Conservation (phyloP, 140 eudicot genomes). For the Oenanthe javanica region DNA sequence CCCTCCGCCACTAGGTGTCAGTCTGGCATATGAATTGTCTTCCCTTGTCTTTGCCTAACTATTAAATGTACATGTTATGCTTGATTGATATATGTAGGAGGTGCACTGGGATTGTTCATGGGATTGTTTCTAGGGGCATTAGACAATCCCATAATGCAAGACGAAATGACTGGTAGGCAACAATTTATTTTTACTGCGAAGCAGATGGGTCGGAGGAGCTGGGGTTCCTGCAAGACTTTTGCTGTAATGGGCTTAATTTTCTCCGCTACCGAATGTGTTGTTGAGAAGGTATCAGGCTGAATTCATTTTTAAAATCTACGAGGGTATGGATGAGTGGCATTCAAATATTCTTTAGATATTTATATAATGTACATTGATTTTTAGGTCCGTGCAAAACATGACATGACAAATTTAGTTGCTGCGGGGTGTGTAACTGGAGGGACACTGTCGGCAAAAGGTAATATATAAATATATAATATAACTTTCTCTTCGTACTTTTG, state of each 20-base stretch:
- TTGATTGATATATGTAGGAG: constrained; percentile 46
- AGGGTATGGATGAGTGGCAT: background rate
- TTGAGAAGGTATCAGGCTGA: constrained; percentile 59
- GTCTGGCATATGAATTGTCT: background rate
- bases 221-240: constrained; percentile 89
- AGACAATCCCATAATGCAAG: constrained; percentile 68
- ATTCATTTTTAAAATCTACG: background rate
- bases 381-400: constrained; percentile 93
- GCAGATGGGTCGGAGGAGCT: constrained; percentile 90
- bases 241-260: constrained; percentile 88
- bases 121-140: constrained; percentile 88
- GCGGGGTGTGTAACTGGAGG: constrained; percentile 98
- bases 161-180: constrained; percentile 69
- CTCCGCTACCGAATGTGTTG: constrained; percentile 89
- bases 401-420: constrained; percentile 70
- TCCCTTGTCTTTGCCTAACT: background rate
- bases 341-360: background rate
- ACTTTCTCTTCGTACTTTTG: background rate
- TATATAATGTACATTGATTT: constrained; percentile 15
- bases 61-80: background rate
- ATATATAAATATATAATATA: background rate
- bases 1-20: no score
- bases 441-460: constrained; percentile 73
- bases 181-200: constrained; percentile 65
- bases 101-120: constrained; percentile 89